phyloP scores from a whole-genome alignment of 1,284 basidiomycete genomes.

The Wallemia hederae region DNA sequence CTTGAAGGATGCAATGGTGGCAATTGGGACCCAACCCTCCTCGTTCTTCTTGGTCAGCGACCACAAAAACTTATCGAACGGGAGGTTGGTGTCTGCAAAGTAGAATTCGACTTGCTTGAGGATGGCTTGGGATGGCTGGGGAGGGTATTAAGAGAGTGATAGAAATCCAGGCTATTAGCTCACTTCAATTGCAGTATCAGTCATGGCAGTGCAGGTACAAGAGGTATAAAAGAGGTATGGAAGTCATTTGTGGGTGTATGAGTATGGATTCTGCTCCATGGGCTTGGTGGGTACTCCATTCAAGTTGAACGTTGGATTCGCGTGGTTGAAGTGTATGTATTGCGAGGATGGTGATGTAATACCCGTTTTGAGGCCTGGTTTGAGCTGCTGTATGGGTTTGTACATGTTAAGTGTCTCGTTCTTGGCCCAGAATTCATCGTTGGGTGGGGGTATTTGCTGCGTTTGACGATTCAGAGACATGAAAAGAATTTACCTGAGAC shows the following conservation, averaged over 20 bases:
- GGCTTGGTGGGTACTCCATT: neutral
- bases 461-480: no score
- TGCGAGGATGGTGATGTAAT: neutral
- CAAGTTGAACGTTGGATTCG: neutral
- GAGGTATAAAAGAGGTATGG: neutral
- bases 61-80: constrained; percentile 97
- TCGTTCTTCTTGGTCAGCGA: constrained; percentile 38
- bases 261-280: neutral
- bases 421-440: neutral
- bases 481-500: no score
- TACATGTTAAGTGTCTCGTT: neutral
- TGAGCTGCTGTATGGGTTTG: neutral
- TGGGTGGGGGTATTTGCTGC: neutral
- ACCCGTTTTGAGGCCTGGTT: neutral
- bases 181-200: neutral
- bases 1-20: constrained; percentile 77
- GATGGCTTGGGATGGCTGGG: neutral
- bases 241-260: neutral
- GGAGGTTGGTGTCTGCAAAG: constrained; percentile 84
- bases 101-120: constrained; percentile 65
- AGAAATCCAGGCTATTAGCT: neutral
- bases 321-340: neutral
- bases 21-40: constrained; percentile 72
- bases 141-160: no score
- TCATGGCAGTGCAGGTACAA: neutral